These are phyloP conservation scores for Solanum boliviense DNA, from an alignment of 257 asterid species.

Conservation along the genomic window DNA sequence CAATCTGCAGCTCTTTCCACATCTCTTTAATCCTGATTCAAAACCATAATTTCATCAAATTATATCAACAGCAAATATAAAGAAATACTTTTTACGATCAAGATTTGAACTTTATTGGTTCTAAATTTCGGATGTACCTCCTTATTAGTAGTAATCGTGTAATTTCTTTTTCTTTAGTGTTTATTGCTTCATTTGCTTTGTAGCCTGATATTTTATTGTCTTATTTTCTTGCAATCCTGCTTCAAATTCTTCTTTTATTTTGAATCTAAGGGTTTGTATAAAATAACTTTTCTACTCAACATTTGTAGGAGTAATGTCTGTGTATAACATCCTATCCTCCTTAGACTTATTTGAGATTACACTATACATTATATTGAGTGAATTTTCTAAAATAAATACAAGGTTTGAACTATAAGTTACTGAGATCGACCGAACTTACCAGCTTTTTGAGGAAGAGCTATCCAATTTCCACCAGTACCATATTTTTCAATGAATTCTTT, in stretches of 20 bases:
- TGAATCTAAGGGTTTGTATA: not conserved
- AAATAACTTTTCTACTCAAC: not conserved
- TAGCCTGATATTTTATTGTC: not conserved
- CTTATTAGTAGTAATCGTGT: not conserved
- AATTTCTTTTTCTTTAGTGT: not conserved
- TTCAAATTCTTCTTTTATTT: not conserved
- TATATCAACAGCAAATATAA: not conserved
- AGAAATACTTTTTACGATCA: not conserved
- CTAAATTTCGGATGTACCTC: not conserved
- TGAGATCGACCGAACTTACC: not conserved
- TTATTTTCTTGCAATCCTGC: not conserved
- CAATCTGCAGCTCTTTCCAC: conserved; percentile 20
- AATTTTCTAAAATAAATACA: not conserved
- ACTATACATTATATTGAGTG: not conserved
- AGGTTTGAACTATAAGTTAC: not conserved
- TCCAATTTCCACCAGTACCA: conserved; percentile 18
- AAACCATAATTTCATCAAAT: not conserved
- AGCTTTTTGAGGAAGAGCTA: conserved; percentile 14
- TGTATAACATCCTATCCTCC: not conserved
- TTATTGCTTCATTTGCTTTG: not conserved
- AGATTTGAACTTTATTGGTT: not conserved
- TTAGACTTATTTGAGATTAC: not conserved
- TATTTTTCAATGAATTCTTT: conserved; percentile 14
- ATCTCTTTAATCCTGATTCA: conserved; percentile 11
- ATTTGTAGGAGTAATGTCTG: not conserved